Evolutionary conservation across 768 basidiomycete species (phyloP).

Genomic region (Lactarius vividus): DNA sequence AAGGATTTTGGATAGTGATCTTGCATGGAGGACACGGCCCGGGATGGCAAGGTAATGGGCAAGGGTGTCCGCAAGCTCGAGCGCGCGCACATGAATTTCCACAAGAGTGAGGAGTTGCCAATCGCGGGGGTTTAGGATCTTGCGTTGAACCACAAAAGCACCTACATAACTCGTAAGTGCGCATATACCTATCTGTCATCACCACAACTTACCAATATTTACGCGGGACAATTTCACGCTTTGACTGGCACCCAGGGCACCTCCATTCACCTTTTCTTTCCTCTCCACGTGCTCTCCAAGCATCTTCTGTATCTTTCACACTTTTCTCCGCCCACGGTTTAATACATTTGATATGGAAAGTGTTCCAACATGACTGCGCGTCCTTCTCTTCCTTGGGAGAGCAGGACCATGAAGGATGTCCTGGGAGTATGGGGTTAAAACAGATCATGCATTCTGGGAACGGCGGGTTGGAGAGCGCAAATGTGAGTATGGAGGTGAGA

Average conservation of each 20-base stretch:
- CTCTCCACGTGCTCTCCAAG: constrained; percentile 70
- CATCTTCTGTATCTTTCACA: constrained; percentile 67
- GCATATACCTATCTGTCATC: background rate
- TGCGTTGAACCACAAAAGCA: constrained; percentile 80
- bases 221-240: constrained; percentile 61
- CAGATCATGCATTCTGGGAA: constrained; percentile 83
- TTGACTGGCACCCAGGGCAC: constrained; percentile 90
- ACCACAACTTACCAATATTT: constrained; percentile 58
- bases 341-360: constrained; percentile 90
- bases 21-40: constrained; percentile 96
- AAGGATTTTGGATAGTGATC: constrained; percentile 70
- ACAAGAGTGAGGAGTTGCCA: constrained; percentile 77
- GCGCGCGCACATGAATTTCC: constrained; percentile 62
- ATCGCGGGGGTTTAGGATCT: constrained; percentile 69
- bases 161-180: constrained; percentile 37
- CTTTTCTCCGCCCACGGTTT: constrained; percentile 84
- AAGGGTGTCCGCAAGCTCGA: constrained; percentile 74
- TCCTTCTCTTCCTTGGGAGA: constrained; percentile 43
- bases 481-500: constrained; percentile 70
- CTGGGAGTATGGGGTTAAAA: constrained; percentile 73
- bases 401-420: constrained; percentile 86
- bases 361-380: constrained; percentile 79
- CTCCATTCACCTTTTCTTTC: constrained; percentile 77
- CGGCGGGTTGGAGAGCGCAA: constrained; percentile 63
- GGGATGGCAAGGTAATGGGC: constrained; percentile 85